Base-by-base conservation (phyloP, 768 basidiomycete genomes). In the Chalciporus pseudorubinellus region DNA sequence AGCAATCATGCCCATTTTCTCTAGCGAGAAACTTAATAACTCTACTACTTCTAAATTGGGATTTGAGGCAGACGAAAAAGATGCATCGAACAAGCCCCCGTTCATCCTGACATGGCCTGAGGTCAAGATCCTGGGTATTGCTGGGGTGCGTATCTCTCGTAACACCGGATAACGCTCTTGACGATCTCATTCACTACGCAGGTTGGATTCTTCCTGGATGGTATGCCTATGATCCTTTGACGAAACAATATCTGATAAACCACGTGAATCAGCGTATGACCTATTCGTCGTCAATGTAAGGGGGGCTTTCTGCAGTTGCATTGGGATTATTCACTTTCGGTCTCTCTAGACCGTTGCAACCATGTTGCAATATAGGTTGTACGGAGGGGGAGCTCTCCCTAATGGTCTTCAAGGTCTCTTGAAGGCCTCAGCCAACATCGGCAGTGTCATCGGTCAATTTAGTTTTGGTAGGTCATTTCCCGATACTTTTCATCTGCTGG, bases 161-260 rank as follows among this genome's bases (percentile, higher is more conserved):
- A 39, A 10, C 29, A n/a, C 33, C 41, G 22, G 18, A 48, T 26
- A 12, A n/a, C 3, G 4, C 46, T 13, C 29, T 39, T 48, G 48
- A 56, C 26, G n/a, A 38, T 40, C 24, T 31, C 13, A 26, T 24
- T 42, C 36, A 22, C 34, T 21, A 14, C 26, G 1, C 51, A 84
- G 83, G 79, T 85, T 46, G 85, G 85, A 8, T 86, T 86, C 67
- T 86, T 87, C 72, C 70, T 87, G 28, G 85, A 87, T 64, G 84
- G 84, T 84, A 51, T 41, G 78, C 64, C 39, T 21, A 19, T 21
- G 9, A 8, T 16, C 6, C 18, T 24, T 11, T 24, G 44, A 7
- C 18, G 24, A 22, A 34, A 28, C 41, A 26, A 38, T 22, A 36
- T 31, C 4, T 14, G 16, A 40, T 64, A 8, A 57, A 44, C 13